Evolutionary conservation across 2,329 filamentous ascomycete species (phyloP), one percentile per base, ranked within the genome.

Genomic region (Neofusicoccum umdonicola): DNA sequence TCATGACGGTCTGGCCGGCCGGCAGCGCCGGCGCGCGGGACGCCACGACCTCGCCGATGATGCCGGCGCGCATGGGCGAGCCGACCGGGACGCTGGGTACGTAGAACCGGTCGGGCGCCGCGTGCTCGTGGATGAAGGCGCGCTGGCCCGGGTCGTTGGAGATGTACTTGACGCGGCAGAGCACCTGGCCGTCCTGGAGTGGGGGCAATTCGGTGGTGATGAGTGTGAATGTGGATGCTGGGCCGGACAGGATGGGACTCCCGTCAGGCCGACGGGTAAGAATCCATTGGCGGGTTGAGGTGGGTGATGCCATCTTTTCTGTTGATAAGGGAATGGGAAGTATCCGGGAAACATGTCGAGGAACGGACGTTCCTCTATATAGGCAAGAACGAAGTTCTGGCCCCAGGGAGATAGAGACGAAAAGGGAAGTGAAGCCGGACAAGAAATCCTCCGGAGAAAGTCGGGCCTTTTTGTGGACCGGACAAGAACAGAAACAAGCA

Each of bases 31-130:
- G 68, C 66, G 80, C 84, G 76, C 85, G 87, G 68, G 83, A 87
- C 4, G 83, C 87, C 15, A 86, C 72, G 41, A 92, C 83, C 44
- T 87, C 84, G 62, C 83, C 84, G 66, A 90, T 84, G 66, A 81
- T 82, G 27, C 76, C 74, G 42, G 88, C 88, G 69, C 89, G 87
- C 90, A 92, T 92, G 39, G 85, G 80, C 66, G 86, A 86, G 69
- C 87, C 88, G 66, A 90, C 84, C 67, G 87, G 78, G 22, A 92
- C 88, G 7, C 89, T 88, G 0, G 88, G 87, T 1, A 90, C 74
- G 76, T 92, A 92, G 1, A 88, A 85, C 35, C 85, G 79, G 67
- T 79, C 79, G 44, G 77, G 63, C 19, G 75, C 47, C 9, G 84
- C 80, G 8, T 82, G 82, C 0, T 76, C 71, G 65, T 80, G 74